A percentile compares a stretch with the other conserved stretches of the same genome.
Conservation (phyloP, 441 rosid genomes). For the Macaranga tanarius region DNA sequence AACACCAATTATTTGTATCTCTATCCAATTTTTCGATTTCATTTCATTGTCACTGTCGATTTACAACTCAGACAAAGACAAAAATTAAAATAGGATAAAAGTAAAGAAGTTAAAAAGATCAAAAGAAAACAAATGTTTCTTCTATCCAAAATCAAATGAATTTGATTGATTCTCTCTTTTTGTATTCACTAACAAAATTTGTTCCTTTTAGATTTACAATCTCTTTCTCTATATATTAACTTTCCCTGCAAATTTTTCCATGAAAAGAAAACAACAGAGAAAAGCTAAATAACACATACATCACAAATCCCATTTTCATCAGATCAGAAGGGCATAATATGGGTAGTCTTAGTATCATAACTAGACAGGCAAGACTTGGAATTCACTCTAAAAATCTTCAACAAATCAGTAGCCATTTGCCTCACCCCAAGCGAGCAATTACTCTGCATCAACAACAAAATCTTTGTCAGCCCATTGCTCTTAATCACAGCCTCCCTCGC, state of each 20-base stretch:
- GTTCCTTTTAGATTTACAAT: constrained; percentile 36
- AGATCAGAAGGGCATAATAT: constrained; percentile 82
- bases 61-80: not conserved
- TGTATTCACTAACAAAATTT: constrained; percentile 38
- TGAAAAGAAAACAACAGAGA: not conserved
- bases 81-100: not conserved
- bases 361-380: constrained; percentile 55
- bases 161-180: constrained; percentile 17
- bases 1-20: no score
- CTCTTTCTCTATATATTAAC: not conserved
- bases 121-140: not conserved
- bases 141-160: constrained; percentile 23
- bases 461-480: constrained; percentile 64
- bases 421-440: constrained; percentile 64
- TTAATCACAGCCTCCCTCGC: constrained; percentile 62
- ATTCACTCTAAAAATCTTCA: constrained; percentile 56
- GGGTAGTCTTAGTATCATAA: constrained; percentile 83
- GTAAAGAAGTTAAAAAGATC: not conserved
- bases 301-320: no score
- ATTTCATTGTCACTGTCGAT: not conserved
- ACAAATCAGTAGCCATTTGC: constrained; percentile 69
- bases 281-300: no score
- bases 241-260: not conserved
- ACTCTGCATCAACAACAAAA: constrained; percentile 81
- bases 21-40: not conserved